phyloP scores from a whole-genome alignment of 2,329 filamentous ascomycete genomes.

The Metarhizium brunneum region DNA sequence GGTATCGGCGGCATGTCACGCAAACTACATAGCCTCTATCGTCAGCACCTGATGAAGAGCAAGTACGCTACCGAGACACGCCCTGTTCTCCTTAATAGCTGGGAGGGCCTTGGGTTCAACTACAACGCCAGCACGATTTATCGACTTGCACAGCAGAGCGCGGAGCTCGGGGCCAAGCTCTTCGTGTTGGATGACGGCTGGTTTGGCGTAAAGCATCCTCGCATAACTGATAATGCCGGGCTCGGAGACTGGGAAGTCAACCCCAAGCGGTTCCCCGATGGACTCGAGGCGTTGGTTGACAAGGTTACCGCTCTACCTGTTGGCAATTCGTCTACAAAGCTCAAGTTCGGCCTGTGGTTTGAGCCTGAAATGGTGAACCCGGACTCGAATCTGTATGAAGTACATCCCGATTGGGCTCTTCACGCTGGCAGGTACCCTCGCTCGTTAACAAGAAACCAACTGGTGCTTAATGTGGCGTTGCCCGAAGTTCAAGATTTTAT shows the following conservation, averaged over 20 bases:
- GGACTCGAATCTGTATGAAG: slow-evolving; percentile 48
- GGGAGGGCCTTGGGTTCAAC: slow-evolving; percentile 53
- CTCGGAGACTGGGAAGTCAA: slow-evolving; percentile 57
- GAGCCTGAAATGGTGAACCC: slow-evolving; percentile 62
- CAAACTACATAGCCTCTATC: slow-evolving; percentile 51
- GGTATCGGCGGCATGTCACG: slow-evolving; percentile 55
- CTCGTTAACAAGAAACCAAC: slow-evolving; percentile 46
- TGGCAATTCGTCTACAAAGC: slow-evolving; percentile 33
- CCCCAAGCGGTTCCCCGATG: slow-evolving; percentile 47
- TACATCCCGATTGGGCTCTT: slow-evolving; percentile 56
- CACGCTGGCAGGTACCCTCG: slow-evolving; percentile 47
- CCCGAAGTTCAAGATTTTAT: slow-evolving; percentile 55
- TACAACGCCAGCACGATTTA: slow-evolving; percentile 48
- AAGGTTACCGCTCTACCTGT: slow-evolving; percentile 40
- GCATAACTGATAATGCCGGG: slow-evolving; percentile 45
- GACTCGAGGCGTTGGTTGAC: slow-evolving; percentile 40
- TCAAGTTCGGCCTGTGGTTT: slow-evolving; percentile 57
- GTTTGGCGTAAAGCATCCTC: slow-evolving; percentile 53
- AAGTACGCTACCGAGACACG: slow-evolving; percentile 41
- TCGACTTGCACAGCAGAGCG: slow-evolving; percentile 44
- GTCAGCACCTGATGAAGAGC: slow-evolving; percentile 49
- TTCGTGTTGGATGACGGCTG: slow-evolving; percentile 60
- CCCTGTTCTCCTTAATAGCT: slow-evolving; percentile 53
- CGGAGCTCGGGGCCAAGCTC: slow-evolving; percentile 49
- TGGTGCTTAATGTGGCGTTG: slow-evolving; percentile 52